A percentile compares a stretch with the other conserved stretches of the same genome.
These are phyloP conservation scores for Fusarium falciforme DNA, from an alignment of 2,329 filamentous ascomycete genomes.

Conservation along the genomic window DNA sequence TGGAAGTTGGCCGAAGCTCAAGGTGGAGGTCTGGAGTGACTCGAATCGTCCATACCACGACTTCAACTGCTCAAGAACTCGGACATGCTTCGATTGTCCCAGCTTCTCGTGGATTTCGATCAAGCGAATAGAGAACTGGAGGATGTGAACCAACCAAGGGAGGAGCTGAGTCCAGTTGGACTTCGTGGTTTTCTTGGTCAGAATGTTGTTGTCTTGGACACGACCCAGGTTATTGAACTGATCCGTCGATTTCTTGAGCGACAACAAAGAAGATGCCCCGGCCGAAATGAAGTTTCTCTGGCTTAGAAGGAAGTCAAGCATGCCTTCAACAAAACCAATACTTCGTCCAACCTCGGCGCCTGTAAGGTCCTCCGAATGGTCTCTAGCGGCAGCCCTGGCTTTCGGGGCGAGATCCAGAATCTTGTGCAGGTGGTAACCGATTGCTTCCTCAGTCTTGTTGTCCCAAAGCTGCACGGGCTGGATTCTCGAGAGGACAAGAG, in stretches of 20 bases:
- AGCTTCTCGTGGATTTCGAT: conserved; percentile 75
- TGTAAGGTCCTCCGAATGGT: conserved; percentile 88
- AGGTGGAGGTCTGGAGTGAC: conserved; percentile 55
- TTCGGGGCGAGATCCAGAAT: conserved; percentile 78
- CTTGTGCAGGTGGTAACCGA: conserved; percentile 83
- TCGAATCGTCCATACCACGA: conserved; percentile 63
- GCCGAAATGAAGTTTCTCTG: conserved; percentile 67
- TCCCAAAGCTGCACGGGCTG: conserved; percentile 52
- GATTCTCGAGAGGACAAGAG: conserved; percentile 74
- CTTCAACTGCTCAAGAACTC: conserved; percentile 58
- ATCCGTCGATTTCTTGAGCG: conserved; percentile 52
- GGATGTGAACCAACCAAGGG: conserved; percentile 76
- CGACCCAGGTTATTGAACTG: conserved; percentile 52
- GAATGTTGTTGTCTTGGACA: conserved; percentile 35
- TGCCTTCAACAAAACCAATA: conserved; percentile 86
- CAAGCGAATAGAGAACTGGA: conserved; percentile 71
- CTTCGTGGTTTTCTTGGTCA: conserved; percentile 31
- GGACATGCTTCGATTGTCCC: conserved; percentile 62
- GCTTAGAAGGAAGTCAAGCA: conserved; percentile 73
- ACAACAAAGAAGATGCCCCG: conserved; percentile 51
- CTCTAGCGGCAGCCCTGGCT: conserved; percentile 73
- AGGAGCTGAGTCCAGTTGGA: conserved; percentile 45
- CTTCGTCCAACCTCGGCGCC: conserved; percentile 82
- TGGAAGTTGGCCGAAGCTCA: conserved; percentile 62
- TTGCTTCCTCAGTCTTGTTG: conserved; percentile 45